Percentiles rank a stretch among this genome's conserved stretches.
Evolutionary conservation across 768 basidiomycete species (phyloP).

Genomic region (Naganishia vaughanmartiniae): DNA sequence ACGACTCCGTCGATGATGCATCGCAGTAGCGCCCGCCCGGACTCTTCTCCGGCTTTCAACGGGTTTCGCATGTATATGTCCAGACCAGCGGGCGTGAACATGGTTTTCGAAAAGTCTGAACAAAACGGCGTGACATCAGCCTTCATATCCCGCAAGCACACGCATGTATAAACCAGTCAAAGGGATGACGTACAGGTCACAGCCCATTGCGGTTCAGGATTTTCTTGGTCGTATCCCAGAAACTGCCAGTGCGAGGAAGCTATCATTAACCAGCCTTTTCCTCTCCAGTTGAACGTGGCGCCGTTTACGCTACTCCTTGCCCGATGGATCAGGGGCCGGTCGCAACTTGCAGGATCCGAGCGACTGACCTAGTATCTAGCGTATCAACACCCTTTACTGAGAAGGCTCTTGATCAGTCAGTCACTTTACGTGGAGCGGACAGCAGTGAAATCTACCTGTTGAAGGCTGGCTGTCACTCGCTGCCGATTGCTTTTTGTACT

Average conservation of each 20-base stretch:
- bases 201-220: conserved; percentile 46
- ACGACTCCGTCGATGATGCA: conserved; percentile 13
- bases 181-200: conserved; percentile 44
- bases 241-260: conserved; percentile 55
- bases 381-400: conserved; percentile 50
- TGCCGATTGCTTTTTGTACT: conserved; percentile 48
- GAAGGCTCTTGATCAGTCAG: neutral
- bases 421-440: neutral
- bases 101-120: conserved; percentile 55
- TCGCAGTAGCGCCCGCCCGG: neutral
- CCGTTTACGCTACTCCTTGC: conserved; percentile 36
- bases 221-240: conserved; percentile 51
- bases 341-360: neutral
- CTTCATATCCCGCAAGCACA: neutral
- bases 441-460: conserved; percentile 37
- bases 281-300: conserved; percentile 54
- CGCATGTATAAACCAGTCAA: neutral
- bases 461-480: conserved; percentile 40
- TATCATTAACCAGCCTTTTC: conserved; percentile 52
- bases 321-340: neutral
- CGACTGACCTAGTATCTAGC: conserved; percentile 39
- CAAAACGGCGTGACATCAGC: conserved; percentile 24
- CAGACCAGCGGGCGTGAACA: conserved; percentile 57
- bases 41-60: neutral
- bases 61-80: conserved; percentile 53